Evolutionary conservation across 768 basidiomycete genomes (phyloP).

Genomic region (Aureoboletus auriporus): DNA sequence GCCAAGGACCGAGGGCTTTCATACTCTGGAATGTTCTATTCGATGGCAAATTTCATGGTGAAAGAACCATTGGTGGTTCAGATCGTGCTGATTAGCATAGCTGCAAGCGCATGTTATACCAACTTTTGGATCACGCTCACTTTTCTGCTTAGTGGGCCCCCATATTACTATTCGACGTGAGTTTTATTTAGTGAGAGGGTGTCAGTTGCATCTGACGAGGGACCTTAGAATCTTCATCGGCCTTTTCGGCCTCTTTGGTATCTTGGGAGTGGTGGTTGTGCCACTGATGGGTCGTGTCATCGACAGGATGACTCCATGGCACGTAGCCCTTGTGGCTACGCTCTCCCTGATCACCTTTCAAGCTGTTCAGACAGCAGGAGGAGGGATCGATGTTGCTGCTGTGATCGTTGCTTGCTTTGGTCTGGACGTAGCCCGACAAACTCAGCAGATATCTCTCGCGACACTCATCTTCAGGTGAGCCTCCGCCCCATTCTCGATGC

Average conservation of each 20-base stretch:
- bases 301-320: slow-evolving; percentile 70
- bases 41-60: slow-evolving; percentile 68
- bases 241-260: slow-evolving; percentile 66
- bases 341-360: slow-evolving; percentile 45
- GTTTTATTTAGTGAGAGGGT: slow-evolving; percentile 4
- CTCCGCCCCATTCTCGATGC: neutral
- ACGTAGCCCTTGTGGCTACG: slow-evolving; percentile 56
- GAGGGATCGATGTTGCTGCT: slow-evolving; percentile 61
- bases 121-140: slow-evolving; percentile 72
- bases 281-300: slow-evolving; percentile 65
- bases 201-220: neutral
- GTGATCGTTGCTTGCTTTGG: slow-evolving; percentile 65
- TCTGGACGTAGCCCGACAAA: slow-evolving; percentile 65
- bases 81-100: slow-evolving; percentile 51
- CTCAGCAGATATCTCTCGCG: slow-evolving; percentile 60
- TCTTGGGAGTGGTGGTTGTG: slow-evolving; percentile 60
- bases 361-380: slow-evolving; percentile 60
- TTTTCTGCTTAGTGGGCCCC: slow-evolving; percentile 69
- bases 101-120: slow-evolving; percentile 51
- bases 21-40: slow-evolving; percentile 61
- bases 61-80: slow-evolving; percentile 79
- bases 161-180: slow-evolving; percentile 69
- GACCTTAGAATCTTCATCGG: slow-evolving; percentile 48
- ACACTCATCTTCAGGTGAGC: slow-evolving; percentile 48
- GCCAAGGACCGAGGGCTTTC: slow-evolving; percentile 60